phyloP scores from a whole-genome alignment of 768 basidiomycete genomes.

The Suillus occidentalis region DNA sequence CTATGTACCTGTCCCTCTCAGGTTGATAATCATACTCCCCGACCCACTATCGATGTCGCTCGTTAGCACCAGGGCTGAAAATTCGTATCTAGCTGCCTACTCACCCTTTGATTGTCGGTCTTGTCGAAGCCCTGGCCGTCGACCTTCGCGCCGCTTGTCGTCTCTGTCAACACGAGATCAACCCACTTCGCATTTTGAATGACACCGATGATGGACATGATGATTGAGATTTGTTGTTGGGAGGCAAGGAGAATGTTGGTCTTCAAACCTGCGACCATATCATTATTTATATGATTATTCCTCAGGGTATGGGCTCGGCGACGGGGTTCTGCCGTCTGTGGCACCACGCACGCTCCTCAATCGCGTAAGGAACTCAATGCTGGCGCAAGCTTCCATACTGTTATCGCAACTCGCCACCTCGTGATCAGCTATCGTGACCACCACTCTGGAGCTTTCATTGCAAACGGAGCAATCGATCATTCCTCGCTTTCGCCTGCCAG shows the following conservation, averaged over 20 bases:
- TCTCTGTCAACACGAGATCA: neutral
- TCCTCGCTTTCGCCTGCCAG: neutral
- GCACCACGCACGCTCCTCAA: neutral
- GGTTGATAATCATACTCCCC: neutral
- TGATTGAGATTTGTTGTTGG: neutral
- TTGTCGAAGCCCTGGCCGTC: neutral
- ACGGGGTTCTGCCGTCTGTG: neutral
- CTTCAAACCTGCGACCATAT: neutral
- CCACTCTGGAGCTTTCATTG: neutral
- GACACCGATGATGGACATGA: neutral
- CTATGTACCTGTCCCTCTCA: rapidly evolving
- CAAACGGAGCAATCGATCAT: neutral
- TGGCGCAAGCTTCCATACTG: neutral
- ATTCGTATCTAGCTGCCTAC: neutral
- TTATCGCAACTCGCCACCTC: neutral
- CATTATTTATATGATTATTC: neutral
- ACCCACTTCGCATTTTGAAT: rapidly evolving
- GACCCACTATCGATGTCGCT: neutral
- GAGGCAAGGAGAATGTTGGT: neutral
- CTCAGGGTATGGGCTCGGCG: neutral
- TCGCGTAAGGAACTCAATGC: neutral
- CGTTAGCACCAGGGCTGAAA: neutral
- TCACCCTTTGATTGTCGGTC: neutral
- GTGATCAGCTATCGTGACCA: neutral
- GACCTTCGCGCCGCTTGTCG: rapidly evolving